Evolutionary conservation across 371 early-diverging fungal genomes (phyloP).

Genomic region (Capillidium heterosporum): DNA sequence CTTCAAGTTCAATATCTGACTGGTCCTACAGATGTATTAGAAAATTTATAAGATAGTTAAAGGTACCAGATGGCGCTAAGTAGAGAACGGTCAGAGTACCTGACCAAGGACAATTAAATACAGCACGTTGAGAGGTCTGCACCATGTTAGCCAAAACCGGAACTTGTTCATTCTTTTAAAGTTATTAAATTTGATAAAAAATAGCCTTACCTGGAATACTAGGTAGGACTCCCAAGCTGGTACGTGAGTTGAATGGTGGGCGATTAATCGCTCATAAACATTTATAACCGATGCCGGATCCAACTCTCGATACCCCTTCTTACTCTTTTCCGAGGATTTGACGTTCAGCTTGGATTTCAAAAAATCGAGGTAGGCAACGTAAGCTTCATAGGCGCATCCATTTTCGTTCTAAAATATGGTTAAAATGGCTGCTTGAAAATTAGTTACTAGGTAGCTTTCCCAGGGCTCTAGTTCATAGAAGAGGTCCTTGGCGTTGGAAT

Average conservation of each 20-base stretch:
- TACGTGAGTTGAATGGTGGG: background rate
- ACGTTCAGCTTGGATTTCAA: background rate
- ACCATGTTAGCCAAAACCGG: background rate
- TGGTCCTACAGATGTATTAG: background rate
- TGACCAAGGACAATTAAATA: background rate
- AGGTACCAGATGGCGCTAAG: background rate
- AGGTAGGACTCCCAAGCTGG: background rate
- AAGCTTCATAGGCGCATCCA: constrained; percentile 22
- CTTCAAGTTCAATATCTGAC: background rate
- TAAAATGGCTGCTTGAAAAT: background rate
- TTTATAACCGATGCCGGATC: too few species aligned
- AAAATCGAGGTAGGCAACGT: constrained; percentile 16
- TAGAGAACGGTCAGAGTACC: background rate
- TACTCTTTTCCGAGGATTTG: background rate
- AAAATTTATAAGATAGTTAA: background rate
- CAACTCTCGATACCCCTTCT: too few species aligned
- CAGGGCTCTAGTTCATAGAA: background rate
- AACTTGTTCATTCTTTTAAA: background rate
- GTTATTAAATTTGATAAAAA: background rate
- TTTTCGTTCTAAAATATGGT: background rate
- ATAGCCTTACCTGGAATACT: background rate
- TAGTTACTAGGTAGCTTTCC: background rate
- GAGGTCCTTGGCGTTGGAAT: too few species aligned
- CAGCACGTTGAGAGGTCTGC: background rate
- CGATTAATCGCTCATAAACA: background rate